Base-by-base conservation (phyloP, 2,329 filamentous ascomycete species). In the Colletotrichum orchidophilum region DNA sequence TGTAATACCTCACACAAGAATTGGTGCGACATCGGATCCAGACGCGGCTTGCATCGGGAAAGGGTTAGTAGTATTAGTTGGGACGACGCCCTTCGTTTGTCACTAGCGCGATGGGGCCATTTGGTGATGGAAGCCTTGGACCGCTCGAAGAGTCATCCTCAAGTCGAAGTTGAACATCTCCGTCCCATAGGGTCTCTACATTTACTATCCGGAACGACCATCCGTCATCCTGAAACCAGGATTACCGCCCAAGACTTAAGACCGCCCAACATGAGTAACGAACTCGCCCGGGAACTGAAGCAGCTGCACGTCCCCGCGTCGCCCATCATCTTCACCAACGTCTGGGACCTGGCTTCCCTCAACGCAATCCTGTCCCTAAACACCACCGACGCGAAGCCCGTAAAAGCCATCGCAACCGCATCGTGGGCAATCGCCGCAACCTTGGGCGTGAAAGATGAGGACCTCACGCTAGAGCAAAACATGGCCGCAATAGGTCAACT, bases 271-370 rank as follows among this genome's bases (percentile, higher is more conserved):
- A 60, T 65, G 66, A 21, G 3, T 3, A 82, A 81, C 73, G 61
- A 76, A 13, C 72, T 73, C 72, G 87, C 79, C 70, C 79, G 74
- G 60, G 78, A 75, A 31, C 75, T 83, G 68, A 81, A 82, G 71
- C 75, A 76, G 49, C 85, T 90, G 24, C 88, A 90, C 77, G 72
- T 78, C 26, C 86, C 88, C 0, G 83, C 85, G 2, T 75, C 81
- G 0, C 88, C 89, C 13, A 70, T 91, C 42, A 71, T 90, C 52
- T 79, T 91, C 6, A 81, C 87, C 12, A 91, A 91, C 74, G 80
- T 89, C 73, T 89, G 86, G 82, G 88, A 91, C 74, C 79, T 82
- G 31, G 76, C 84, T 24, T 85, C 87, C 3, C 85, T 88, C 46
- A 77, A 78, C 15, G 75, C 83, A 1, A 77, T 90, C 58, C 78